phyloP scores from a whole-genome alignment of 106 monocot genomes.

The Chionographis japonica region DNA sequence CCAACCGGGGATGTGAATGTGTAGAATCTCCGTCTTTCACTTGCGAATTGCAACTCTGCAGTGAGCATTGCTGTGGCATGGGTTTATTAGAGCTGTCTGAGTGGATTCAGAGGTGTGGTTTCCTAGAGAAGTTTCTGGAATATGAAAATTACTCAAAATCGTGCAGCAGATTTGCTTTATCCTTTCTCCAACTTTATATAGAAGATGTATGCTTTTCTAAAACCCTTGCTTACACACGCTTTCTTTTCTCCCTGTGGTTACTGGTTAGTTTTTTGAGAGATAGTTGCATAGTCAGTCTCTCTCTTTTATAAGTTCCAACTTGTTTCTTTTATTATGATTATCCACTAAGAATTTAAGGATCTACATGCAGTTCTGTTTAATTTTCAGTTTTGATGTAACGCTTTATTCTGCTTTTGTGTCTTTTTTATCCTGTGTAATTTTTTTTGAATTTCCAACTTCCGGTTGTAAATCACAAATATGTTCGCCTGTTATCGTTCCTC shows the following conservation, averaged over 20 bases:
- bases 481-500: too few relatives aligned
- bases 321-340: too few relatives aligned
- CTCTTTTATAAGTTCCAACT: too few relatives aligned
- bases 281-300: too few relatives aligned
- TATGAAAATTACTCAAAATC: conserved; percentile 19
- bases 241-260: conserved; percentile 3
- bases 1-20: conserved; percentile 26
- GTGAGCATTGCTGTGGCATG: conserved; percentile 17
- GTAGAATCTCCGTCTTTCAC: conserved; percentile 6
- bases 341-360: too few relatives aligned
- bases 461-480: too few relatives aligned
- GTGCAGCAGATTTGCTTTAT: conserved; percentile 45
- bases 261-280: neutral
- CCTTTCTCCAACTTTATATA: conserved; percentile 71
- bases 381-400: too few relatives aligned
- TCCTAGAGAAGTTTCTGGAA: conserved; percentile 12
- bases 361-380: too few relatives aligned
- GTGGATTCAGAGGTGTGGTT: conserved; percentile 51
- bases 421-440: too few relatives aligned
- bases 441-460: too few relatives aligned
- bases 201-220: conserved; percentile 58
- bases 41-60: conserved; percentile 12
- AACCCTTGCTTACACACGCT: neutral
- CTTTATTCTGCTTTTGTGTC: too few relatives aligned
- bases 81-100: conserved; percentile 44